Percentiles rank a stretch among this genome's conserved stretches.
Evolutionary conservation across 352 stramenopile genomes (phyloP).

Genomic region (Globisporangium barbulae): DNA sequence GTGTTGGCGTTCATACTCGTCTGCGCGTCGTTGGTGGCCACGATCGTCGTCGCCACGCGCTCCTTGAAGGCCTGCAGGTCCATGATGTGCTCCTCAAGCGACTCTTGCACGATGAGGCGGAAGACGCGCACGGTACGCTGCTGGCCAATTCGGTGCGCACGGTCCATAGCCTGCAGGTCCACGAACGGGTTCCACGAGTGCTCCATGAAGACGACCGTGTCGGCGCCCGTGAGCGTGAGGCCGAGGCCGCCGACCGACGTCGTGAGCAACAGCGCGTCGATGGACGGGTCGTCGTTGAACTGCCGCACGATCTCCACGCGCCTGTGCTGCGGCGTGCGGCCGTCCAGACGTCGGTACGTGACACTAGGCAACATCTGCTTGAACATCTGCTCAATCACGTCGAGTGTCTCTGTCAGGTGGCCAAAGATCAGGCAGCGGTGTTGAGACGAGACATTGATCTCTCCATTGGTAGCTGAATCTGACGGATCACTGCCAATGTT

Average conservation of each 20-base stretch:
- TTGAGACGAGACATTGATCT: conserved; percentile 24
- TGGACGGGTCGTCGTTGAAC: conserved; percentile 92
- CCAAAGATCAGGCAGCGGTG: conserved; percentile 96
- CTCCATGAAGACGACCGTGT: conserved; percentile 98
- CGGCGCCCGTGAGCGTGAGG: conserved; percentile 95
- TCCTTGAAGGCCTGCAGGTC: conserved; percentile 81
- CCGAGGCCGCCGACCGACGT: conserved; percentile 94
- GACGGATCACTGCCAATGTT: conserved; percentile 21
- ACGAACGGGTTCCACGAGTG: conserved; percentile 98
- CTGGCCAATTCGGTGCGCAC: conserved; percentile 78
- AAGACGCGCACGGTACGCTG: conserved; percentile 71
- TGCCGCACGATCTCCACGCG: conserved; percentile 80
- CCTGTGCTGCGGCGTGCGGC: conserved; percentile 67
- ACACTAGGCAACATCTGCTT: conserved; percentile 53
- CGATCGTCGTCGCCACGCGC: conserved; percentile 58
- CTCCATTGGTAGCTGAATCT: conserved; percentile 13
- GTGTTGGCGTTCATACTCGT: conserved; percentile 67
- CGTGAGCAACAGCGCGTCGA: conserved; percentile 95
- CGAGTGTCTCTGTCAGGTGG: conserved; percentile 92
- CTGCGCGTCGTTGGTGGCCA: conserved; percentile 44
- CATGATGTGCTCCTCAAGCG: conserved; percentile 79
- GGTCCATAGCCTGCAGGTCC: conserved; percentile 92
- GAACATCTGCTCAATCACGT: conserved; percentile 92
- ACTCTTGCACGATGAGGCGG: conserved; percentile 67
- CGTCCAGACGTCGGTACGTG: conserved; percentile 92